phyloP scores from a whole-genome alignment of 257 asterid genomes.

The Salvia splendens region DNA sequence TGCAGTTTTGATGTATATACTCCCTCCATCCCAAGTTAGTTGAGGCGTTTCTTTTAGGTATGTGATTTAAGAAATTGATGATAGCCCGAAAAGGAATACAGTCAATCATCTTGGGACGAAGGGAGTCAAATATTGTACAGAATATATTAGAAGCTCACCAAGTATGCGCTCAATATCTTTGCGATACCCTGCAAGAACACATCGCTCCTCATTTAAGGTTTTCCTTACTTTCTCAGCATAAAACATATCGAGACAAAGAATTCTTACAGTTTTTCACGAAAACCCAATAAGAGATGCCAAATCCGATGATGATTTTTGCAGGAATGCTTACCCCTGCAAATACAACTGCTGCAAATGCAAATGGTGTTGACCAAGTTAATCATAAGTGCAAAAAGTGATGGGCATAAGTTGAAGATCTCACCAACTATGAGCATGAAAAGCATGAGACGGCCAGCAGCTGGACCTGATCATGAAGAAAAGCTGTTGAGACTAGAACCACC shows the following conservation, averaged over 20 bases:
- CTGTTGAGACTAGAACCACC: neutral
- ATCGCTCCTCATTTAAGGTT: too few species aligned
- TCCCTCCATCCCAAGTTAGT: too few species aligned
- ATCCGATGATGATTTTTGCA: neutral
- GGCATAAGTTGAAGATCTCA: neutral
- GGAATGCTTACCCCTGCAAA: too few species aligned
- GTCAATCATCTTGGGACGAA: too few species aligned
- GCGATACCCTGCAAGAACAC: neutral
- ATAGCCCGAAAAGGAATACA: too few species aligned
- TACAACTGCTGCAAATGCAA: neutral
- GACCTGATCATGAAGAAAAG: neutral
- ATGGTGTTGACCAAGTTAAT: neutral
- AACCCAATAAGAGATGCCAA: neutral
- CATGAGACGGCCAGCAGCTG: neutral
- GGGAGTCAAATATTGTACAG: too few species aligned
- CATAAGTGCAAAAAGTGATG: neutral
- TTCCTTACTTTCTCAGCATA: neutral
- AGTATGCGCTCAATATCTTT: neutral
- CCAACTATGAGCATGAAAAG: neutral
- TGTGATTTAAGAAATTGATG: too few species aligned
- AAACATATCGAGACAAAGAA: neutral
- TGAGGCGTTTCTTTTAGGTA: too few species aligned
- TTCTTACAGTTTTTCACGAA: neutral
- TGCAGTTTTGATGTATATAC: neutral
- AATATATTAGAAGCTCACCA: neutral